These are phyloP conservation scores for Castanea sativa DNA, from an alignment of 306 rosid species.

Conservation along the genomic window DNA sequence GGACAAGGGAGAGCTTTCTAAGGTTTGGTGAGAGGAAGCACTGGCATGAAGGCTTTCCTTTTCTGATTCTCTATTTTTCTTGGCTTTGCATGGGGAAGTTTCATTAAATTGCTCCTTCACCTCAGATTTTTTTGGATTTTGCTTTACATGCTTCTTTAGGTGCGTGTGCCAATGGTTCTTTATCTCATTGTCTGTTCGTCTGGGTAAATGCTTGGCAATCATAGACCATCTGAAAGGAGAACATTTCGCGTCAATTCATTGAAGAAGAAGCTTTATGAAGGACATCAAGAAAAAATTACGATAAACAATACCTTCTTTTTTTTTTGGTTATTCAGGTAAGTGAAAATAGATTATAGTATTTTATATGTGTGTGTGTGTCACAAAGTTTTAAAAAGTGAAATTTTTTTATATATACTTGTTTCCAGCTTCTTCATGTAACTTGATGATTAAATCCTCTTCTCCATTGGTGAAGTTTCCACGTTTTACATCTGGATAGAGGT, in stretches of 20 bases:
- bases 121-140: not conserved
- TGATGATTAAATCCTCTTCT: too few relatives aligned
- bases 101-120: not conserved
- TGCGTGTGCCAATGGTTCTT: conserved; percentile 67
- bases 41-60: not conserved
- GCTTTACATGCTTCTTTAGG: conserved; percentile 33
- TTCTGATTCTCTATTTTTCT: conserved; percentile 10
- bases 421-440: too few relatives aligned
- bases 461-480: conserved; percentile 54
- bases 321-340: conserved; percentile 36
- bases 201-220: conserved; percentile 50
- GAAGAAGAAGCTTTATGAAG: too few relatives aligned
- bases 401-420: conserved; percentile 1
- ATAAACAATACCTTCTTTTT: not conserved
- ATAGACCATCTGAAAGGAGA: conserved; percentile 51
- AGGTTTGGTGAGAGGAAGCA: conserved; percentile 7
- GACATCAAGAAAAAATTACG: too few relatives aligned
- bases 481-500: too few relatives aligned
- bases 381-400: too few relatives aligned
- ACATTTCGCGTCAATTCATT: too few relatives aligned
- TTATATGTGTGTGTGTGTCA: too few relatives aligned
- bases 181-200: conserved; percentile 70
- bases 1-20: conserved; percentile 36
- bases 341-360: too few relatives aligned
- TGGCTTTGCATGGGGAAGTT: not conserved